Evolutionary conservation across 257 asterid genomes (phyloP).

Genomic region (Prunella vulgaris): DNA sequence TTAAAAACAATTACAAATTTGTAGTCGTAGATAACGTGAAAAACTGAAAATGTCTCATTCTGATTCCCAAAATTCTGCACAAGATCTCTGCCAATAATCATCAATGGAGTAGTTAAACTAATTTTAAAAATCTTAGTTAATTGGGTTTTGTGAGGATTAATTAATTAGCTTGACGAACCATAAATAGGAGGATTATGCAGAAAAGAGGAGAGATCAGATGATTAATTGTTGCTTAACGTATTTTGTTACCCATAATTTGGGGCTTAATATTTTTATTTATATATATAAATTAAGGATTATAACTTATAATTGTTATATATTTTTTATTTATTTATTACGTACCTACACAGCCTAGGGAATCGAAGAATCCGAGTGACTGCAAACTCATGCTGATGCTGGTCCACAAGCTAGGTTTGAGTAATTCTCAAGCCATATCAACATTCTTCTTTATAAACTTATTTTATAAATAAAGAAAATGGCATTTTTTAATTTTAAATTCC

Average conservation of each 20-base stretch:
- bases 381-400: slow-evolving; percentile 27
- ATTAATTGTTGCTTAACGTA: slow-evolving; percentile 65
- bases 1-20: neutral
- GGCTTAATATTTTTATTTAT: slow-evolving; percentile 1
- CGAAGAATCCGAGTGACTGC: slow-evolving; percentile 46
- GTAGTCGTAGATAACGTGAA: slow-evolving; percentile 29
- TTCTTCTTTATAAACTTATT: neutral
- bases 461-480: neutral
- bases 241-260: slow-evolving; percentile 30
- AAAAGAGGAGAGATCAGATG: slow-evolving; percentile 17
- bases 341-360: slow-evolving; percentile 28
- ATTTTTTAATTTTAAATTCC: neutral
- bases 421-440: slow-evolving; percentile 39
- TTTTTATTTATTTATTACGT: neutral
- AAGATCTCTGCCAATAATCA: slow-evolving; percentile 15
- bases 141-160: slow-evolving; percentile 68
- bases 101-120: slow-evolving; percentile 33
- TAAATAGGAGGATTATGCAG: slow-evolving; percentile 33
- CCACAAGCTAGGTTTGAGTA: slow-evolving; percentile 34
- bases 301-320: neutral
- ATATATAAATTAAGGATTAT: neutral
- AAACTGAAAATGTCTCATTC: slow-evolving; percentile 26
- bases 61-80: slow-evolving; percentile 33
- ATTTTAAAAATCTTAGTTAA: slow-evolving; percentile 18
- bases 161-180: slow-evolving; percentile 82